Evolutionary conservation across 1,284 basidiomycete species (phyloP), one percentile per base, ranked within the genome.

Genomic region (Ustilago shanxiensis): DNA sequence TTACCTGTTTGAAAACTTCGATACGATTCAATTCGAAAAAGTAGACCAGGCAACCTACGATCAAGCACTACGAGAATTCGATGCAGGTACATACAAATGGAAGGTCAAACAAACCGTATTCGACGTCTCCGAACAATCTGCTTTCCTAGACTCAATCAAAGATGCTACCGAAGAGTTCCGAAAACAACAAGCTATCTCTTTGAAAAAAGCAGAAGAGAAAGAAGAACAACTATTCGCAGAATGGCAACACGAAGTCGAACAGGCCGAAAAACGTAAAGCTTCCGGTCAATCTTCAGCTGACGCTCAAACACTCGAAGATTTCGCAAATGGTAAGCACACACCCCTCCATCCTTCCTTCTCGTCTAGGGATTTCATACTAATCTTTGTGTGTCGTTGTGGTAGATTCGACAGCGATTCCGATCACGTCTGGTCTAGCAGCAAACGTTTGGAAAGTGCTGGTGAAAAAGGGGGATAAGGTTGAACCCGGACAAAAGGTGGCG

Each of bases 1-100:
- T 2, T 92, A 91, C 90, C 79, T 92, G 2, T 85, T 92, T 14
- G 83, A 88, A 18, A 89, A 90, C 2, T 93, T 93, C 76, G 91
- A 92, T 80, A 90, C 91, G 82, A 89, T 91, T 47, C 79, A 85
- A 50, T 88, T 72, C 31, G 61, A 68, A 41, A 59, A 59, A 20
- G 60, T 72, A 20, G 57, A 60, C 11, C 65, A 66, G 20, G n/a
- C 39, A 0, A 56, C 65, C 1, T 72, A 68, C 49, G 61, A 74
- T 71, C 49, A 90, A 89, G 82, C 90, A 7, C 90, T 91, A 80
- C 88, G 87, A 47, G 86, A 87, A 29, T 92, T 92, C 78, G 90
- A 91, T 72, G 88, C 90, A 0, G 91, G 92, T 28, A 88, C 87
- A 58, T 91, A 91, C 81, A 76, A 77, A 24, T 91, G 91, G 79